These are phyloP conservation scores for Takashimella tepidaria DNA, from an alignment of 1,284 basidiomycete genomes.

Conservation along the genomic window DNA sequence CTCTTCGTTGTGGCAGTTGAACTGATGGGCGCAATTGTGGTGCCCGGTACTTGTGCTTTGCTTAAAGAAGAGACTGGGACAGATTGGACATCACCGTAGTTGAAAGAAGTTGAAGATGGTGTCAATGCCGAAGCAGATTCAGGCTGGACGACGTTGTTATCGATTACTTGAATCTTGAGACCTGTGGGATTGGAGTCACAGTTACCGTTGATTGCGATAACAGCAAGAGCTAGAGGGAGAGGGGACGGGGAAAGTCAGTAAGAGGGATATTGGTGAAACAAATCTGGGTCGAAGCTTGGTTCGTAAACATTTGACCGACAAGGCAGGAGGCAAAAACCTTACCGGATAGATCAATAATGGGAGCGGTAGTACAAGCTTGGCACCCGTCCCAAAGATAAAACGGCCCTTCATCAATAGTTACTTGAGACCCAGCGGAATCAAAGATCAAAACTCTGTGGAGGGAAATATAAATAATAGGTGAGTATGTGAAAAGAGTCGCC, in stretches of 20 bases:
- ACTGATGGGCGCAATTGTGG: no score
- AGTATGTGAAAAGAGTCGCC: background rate
- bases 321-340: background rate
- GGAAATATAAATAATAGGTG: no score
- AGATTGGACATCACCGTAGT: background rate
- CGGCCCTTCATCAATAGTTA: background rate
- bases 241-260: no score
- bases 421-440: background rate
- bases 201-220: background rate
- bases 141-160: background rate
- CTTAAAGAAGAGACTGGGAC: background rate
- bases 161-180: background rate
- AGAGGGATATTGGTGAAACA: no score
- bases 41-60: no score
- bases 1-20: background rate
- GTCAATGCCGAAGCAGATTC: background rate
- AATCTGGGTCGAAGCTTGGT: no score
- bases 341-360: background rate
- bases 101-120: background rate
- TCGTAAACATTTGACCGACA: no score
- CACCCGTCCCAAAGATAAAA: background rate
- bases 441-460: background rate
- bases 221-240: background rate
- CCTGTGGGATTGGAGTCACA: background rate
- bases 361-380: background rate